These are phyloP conservation scores for Pinus taeda DNA, from an alignment of 75 land plant genomes.

Conservation along the genomic window DNA sequence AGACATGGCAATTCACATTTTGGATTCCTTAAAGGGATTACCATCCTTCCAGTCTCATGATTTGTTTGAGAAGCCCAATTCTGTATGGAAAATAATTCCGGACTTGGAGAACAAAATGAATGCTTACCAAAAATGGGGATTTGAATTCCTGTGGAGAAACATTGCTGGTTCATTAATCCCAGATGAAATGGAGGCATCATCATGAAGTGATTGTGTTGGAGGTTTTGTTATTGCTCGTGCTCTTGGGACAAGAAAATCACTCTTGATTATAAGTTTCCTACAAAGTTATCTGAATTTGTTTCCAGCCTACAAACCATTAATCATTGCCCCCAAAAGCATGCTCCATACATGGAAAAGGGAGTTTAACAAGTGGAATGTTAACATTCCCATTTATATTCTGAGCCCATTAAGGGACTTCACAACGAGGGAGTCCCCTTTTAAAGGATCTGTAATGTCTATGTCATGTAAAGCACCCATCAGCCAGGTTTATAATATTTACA, in stretches of 20 bases:
- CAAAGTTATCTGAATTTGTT: constrained; percentile 60
- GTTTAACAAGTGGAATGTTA: constrained; percentile 64
- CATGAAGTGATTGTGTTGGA: constrained; percentile 26
- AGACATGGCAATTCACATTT: constrained; percentile 1
- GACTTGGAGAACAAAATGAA: constrained; percentile 45
- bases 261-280: constrained; percentile 72
- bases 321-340: constrained; percentile 68
- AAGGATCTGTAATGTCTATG: constrained; percentile 3
- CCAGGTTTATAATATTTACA: constrained; percentile 40
- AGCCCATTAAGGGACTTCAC: constrained; percentile 34
- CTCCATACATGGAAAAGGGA: constrained; percentile 66
- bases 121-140: constrained; percentile 68
- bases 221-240: constrained; percentile 92
- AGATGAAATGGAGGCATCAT: constrained; percentile 39
- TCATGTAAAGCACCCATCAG: constrained; percentile 10
- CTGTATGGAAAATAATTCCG: constrained; percentile 67
- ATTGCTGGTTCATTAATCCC: constrained; percentile 46
- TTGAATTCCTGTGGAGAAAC: constrained; percentile 83
- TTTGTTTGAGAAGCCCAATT: constrained; percentile 20
- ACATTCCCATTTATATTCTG: constrained; percentile 43
- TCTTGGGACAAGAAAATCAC: constrained; percentile 93
- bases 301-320: constrained; percentile 54
- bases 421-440: background rate
- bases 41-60: background rate
- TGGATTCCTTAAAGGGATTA: background rate